Conservation (phyloP, 495 filamentous ascomycete genomes). For the Penicillium paradoxum region DNA sequence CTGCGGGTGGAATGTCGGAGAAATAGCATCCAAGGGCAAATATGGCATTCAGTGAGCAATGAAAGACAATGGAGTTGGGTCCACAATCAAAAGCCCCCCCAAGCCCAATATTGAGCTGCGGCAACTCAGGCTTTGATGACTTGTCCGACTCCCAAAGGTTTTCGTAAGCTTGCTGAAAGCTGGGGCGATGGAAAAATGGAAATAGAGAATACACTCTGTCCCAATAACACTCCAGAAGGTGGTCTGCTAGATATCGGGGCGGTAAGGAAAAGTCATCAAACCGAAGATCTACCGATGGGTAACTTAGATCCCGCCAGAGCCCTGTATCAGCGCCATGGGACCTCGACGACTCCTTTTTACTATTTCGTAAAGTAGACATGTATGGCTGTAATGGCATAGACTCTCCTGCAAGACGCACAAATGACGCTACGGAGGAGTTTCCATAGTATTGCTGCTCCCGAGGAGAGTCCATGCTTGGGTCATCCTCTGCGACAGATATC, state of each 20-base stretch:
- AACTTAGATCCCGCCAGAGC: slow-evolving; percentile 20
- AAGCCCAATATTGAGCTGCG: slow-evolving; percentile 34
- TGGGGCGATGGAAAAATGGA: slow-evolving; percentile 43
- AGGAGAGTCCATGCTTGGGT: slow-evolving; percentile 20
- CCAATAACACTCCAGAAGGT: slow-evolving; percentile 40
- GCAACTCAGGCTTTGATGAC: slow-evolving; percentile 16
- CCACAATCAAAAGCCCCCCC: slow-evolving; percentile 37
- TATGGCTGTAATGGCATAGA: slow-evolving; percentile 20
- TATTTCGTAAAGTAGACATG: slow-evolving; percentile 11
- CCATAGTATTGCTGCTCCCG: slow-evolving; percentile 38
- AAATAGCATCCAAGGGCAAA: slow-evolving; percentile 45
- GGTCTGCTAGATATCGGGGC: slow-evolving; percentile 41
- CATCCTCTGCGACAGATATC: slow-evolving; percentile 25
- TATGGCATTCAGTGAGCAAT: slow-evolving; percentile 41
- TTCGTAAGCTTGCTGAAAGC: slow-evolving; percentile 39
- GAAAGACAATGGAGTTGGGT: slow-evolving; percentile 38
- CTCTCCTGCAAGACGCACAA: slow-evolving; percentile 36
- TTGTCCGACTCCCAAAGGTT: slow-evolving; percentile 35
- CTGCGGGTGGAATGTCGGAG: slow-evolving; percentile 31
- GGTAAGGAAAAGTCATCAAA: slow-evolving; percentile 35
- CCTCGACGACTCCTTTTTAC: slow-evolving; percentile 2
- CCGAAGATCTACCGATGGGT: slow-evolving; percentile 14
- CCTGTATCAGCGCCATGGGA: slow-evolving; percentile 11
- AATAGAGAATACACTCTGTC: slow-evolving; percentile 39
- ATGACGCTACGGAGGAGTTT: slow-evolving; percentile 38